Evolutionary conservation across 805 yeast genomes (phyloP).

Genomic region (Kluyveromyces aestuarii): DNA sequence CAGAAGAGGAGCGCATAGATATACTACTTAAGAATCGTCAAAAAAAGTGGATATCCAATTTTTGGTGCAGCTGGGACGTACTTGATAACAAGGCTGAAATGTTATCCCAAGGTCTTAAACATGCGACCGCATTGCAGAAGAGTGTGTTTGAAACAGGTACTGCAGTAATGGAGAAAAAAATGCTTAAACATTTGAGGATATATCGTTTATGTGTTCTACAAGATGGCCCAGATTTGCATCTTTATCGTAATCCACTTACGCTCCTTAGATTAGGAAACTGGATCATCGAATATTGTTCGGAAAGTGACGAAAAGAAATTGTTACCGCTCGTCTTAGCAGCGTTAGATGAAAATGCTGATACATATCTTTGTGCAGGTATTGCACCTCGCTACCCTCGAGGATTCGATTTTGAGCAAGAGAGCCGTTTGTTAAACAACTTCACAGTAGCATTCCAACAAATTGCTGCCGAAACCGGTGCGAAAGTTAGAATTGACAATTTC

Average conservation of each 20-base stretch:
- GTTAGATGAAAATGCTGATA: conserved; percentile 59
- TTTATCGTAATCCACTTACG: conserved; percentile 81
- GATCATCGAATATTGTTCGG: conserved; percentile 85
- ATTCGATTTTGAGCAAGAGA: conserved; percentile 28
- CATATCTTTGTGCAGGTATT: conserved; percentile 81
- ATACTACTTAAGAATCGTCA: conserved; percentile 30
- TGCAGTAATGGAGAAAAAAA: conserved; percentile 75
- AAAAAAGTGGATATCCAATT: conserved; percentile 65
- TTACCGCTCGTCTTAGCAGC: conserved; percentile 84
- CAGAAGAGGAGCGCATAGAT: conserved; percentile 1
- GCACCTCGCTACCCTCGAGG: conserved; percentile 71
- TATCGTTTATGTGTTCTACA: conserved; percentile 81
- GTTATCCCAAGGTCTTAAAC: conserved; percentile 49
- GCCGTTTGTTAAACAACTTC: conserved; percentile 63
- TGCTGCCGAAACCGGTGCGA: conserved; percentile 76
- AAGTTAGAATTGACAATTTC: conserved; percentile 86
- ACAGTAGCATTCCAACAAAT: conserved; percentile 88
- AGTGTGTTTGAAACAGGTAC: conserved; percentile 81
- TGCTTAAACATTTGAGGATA: conserved; percentile 67
- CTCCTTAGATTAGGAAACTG: conserved; percentile 79
- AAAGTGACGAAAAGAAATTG: conserved; percentile 51
- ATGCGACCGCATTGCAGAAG: conserved; percentile 77
- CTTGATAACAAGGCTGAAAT: conserved; percentile 32
- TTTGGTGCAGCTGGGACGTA: conserved; percentile 64
- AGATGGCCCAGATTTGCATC: conserved; percentile 74